Evolutionary conservation across 306 rosid species (phyloP), one percentile per base, ranked within the genome.

Genomic region (Trichosanthes truncata): DNA sequence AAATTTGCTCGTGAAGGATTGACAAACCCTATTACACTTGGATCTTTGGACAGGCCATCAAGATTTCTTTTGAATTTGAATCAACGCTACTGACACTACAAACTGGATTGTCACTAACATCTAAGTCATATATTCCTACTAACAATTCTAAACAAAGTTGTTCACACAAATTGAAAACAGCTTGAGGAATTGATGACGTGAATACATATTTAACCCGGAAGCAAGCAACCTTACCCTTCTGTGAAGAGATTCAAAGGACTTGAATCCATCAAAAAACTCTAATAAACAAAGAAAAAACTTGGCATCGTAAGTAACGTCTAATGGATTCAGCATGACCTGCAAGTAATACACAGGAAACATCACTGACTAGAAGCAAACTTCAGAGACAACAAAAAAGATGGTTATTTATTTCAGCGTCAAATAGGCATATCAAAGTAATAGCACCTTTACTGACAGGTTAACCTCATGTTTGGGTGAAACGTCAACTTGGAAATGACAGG

Each of bases 271-370:
- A 87, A 74, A 82, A 85, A 92, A 87, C 62, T 84, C 91, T 78
- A 82, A 55, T 48, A 91, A 51, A 80, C 79, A 84, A 43, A 76
- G 48, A 65, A 89, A 82, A 80, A 83, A 67, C 51, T 86, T 83
- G 4, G 77, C 85, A 87, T 94, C 95, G 76, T 79, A 83, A 68
- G 86, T 88, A 84, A 91, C 90, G 81, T 88, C 90, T 79, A 94
- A 76, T 56, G 88, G 91, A 61, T 87, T 88, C 85, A 94, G 62
- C 83, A 81, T 79, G 78, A 89, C 98, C 98, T 94, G 90, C 80
- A 38, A 10, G 31, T 41, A 82, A 61, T 23, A 52, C 67, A 74
- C 51, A 72, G 17, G 48, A 71, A 82, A 75, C 7, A 36, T 79
- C 41, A 10, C 66, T 17, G 74, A 78, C 41, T 14, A 51, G 7